Evolutionary conservation across 106 monocot species (phyloP).

Genomic region (Iris macrosiphon): DNA sequence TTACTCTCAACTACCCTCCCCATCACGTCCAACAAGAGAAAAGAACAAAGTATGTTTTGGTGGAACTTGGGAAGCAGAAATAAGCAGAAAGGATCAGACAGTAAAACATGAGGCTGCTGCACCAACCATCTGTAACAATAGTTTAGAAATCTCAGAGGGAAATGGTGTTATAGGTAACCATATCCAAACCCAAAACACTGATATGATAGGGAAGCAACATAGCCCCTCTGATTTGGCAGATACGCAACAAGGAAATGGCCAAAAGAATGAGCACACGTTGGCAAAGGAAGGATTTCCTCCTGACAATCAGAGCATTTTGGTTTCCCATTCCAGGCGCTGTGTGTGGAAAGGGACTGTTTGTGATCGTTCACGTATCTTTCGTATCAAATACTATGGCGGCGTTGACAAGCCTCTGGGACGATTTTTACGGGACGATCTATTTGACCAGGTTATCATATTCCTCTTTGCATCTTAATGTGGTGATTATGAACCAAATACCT

Average conservation of each 20-base stretch:
- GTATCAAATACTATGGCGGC: slow-evolving; percentile 74
- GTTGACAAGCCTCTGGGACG: slow-evolving; percentile 72
- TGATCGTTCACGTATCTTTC: slow-evolving; percentile 60
- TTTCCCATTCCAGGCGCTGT: slow-evolving; percentile 61
- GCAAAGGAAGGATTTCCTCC: slow-evolving; percentile 50
- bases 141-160: slow-evolving; percentile 4
- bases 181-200: not conserved
- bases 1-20: not conserved
- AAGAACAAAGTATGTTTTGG: slow-evolving; percentile 20
- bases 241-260: slow-evolving; percentile 6
- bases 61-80: slow-evolving; percentile 15
- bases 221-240: slow-evolving; percentile 3
- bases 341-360: slow-evolving; percentile 83
- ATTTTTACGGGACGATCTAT: slow-evolving; percentile 57
- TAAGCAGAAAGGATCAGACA: slow-evolving; percentile 8
- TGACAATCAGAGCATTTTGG: slow-evolving; percentile 71
- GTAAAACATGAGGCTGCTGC: not conserved
- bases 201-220: slow-evolving; percentile 1
- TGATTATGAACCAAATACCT: not conserved
- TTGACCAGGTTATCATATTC: slow-evolving; percentile 43
- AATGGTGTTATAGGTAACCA: not conserved
- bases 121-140: not conserved
- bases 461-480: not conserved
- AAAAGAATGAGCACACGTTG: slow-evolving; percentile 14
- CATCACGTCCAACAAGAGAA: slow-evolving; percentile 6